A percentile compares a stretch with the other conserved stretches of the same genome.
phyloP scores from a whole-genome alignment of 2,329 filamentous ascomycete species.

The Phaeophleospora eucalypticola region DNA sequence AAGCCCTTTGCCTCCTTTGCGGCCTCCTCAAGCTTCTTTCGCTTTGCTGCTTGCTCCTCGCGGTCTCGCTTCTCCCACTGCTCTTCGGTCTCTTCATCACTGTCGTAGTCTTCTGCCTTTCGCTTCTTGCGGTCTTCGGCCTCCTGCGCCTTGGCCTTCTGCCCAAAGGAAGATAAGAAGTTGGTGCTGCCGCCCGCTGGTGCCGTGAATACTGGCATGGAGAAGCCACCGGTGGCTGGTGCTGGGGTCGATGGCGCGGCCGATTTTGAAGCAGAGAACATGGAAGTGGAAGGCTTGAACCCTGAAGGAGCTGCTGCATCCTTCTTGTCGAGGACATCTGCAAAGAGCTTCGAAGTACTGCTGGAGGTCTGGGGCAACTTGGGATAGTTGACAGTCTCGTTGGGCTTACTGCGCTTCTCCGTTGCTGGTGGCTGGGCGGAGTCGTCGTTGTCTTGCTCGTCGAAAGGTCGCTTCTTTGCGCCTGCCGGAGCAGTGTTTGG shows the following conservation, averaged over 20 bases:
- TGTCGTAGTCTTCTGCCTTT: conserved; percentile 50
- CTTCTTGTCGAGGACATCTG: conserved; percentile 23
- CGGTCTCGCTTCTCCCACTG: conserved; percentile 46
- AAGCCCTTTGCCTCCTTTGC: conserved; percentile 32
- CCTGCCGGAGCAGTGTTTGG: conserved; percentile 27
- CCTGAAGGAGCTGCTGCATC: conserved; percentile 6
- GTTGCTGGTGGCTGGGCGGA: conserved; percentile 20
- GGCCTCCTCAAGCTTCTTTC: conserved; percentile 38
- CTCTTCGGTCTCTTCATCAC: conserved; percentile 49
- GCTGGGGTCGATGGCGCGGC: conserved; percentile 6
- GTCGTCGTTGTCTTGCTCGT: conserved; percentile 19
- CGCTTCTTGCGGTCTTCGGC: conserved; percentile 46
- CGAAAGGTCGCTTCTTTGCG: conserved; percentile 25
- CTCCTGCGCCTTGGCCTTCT: conserved; percentile 35
- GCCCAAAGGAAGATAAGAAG: conserved; percentile 41
- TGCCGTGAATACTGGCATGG: conserved; percentile 16
- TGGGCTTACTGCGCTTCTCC: conserved; percentile 30
- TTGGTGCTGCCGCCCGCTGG: conserved; percentile 27
- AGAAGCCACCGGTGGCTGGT: conserved; percentile 13
- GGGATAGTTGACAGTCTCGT: conserved; percentile 27
- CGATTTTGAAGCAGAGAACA: conserved; percentile 11
- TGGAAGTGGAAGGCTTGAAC: conserved; percentile 18
- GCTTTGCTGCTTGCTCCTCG: conserved; percentile 45
- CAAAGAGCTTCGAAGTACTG: conserved; percentile 30
- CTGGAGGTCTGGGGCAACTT: conserved; percentile 30